Conservation (phyloP, 768 basidiomycete genomes). For the Cystofilobasidium ferigula region DNA sequence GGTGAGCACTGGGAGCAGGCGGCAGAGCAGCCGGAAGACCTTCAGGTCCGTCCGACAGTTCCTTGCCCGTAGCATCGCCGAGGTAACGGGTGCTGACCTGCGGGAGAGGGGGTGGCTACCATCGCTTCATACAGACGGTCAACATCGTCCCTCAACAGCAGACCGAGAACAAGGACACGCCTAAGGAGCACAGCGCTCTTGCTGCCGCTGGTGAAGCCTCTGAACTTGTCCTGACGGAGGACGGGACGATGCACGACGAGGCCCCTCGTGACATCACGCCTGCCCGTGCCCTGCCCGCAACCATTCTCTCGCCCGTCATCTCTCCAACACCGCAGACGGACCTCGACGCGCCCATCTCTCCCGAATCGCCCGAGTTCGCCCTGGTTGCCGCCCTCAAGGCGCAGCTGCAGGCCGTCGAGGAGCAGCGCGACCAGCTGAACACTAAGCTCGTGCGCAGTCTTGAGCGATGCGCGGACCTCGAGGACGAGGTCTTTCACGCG, state of each 20-base stretch:
- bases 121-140: too few species aligned
- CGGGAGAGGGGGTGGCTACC: too few species aligned
- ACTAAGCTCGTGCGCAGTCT: conserved; percentile 67
- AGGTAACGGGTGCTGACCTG: too few species aligned
- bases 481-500: conserved; percentile 62
- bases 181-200: too few species aligned
- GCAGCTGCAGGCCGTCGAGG: conserved; percentile 13
- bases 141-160: too few species aligned
- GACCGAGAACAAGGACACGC: too few species aligned
- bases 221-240: neutral
- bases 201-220: too few species aligned
- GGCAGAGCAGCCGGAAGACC: too few species aligned
- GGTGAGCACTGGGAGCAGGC: too few species aligned
- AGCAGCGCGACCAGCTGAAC: conserved; percentile 26
- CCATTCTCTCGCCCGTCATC: neutral
- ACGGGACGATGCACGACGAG: neutral
- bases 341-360: neutral
- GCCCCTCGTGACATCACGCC: neutral
- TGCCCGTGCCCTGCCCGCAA: neutral
- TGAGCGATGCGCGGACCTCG: conserved; percentile 81
- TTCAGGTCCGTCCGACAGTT: too few species aligned
- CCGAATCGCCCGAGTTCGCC: neutral
- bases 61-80: too few species aligned
- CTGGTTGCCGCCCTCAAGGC: conserved; percentile 8
- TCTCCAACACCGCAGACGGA: neutral